Conservation (phyloP, 1,284 basidiomycete genomes). For the Cryptococcus sp. region DNA sequence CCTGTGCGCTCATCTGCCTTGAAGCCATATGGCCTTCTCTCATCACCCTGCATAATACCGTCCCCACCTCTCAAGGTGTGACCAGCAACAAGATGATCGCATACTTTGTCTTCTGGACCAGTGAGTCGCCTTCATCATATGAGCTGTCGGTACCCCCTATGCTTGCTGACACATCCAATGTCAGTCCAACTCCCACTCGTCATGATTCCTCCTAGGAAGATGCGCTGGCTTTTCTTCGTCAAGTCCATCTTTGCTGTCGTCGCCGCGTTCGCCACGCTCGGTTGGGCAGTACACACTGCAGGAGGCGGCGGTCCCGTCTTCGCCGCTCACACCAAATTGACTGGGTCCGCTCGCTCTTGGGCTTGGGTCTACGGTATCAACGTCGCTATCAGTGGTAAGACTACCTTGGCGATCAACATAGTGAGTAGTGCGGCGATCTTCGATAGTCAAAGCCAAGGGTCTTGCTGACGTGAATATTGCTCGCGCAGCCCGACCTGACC, state of each 20-base stretch:
- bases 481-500: constrained; percentile 34
- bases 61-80: constrained; percentile 63
- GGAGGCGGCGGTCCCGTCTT: constrained; percentile 62
- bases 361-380: constrained; percentile 73
- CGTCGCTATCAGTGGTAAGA: constrained; percentile 62
- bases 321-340: constrained; percentile 47
- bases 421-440: constrained; percentile 15
- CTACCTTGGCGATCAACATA: constrained; percentile 46
- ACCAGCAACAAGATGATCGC: constrained; percentile 64
- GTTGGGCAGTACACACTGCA: constrained; percentile 50
- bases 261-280: constrained; percentile 68
- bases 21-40: constrained; percentile 77
- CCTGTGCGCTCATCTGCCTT: constrained; percentile 59
- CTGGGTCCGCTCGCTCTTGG: constrained; percentile 57
- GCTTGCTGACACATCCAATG: neutral
- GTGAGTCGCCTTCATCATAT: constrained; percentile 57
- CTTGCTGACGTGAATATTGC: constrained; percentile 48
- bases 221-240: constrained; percentile 70
- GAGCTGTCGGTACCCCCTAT: neutral
- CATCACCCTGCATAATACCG: constrained; percentile 63
- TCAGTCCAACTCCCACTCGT: constrained; percentile 62
- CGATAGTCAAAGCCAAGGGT: too few species aligned
- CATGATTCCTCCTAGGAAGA: constrained; percentile 70
- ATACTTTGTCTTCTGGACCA: constrained; percentile 70
- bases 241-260: constrained; percentile 66